A percentile compares a stretch with the other conserved stretches of the same genome.
These are phyloP conservation scores for Aurifilum marmelostoma DNA, from an alignment of 2,329 filamentous ascomycete genomes.

Conservation along the genomic window DNA sequence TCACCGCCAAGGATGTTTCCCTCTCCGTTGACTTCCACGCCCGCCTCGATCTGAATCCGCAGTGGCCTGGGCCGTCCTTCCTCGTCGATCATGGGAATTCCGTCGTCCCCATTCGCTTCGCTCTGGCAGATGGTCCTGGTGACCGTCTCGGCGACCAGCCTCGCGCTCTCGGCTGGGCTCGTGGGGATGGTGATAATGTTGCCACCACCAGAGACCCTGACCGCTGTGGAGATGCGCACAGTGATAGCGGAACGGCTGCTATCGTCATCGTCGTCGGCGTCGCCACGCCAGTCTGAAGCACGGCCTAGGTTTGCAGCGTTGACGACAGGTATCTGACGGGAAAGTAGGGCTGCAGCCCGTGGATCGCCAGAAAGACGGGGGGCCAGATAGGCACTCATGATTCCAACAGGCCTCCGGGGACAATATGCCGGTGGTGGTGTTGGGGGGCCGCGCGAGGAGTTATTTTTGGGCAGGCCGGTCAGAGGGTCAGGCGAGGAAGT, in stretches of 20 bases:
- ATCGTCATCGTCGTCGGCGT: slow-evolving; percentile 30
- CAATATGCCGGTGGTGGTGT: slow-evolving; percentile 29
- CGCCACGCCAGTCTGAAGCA: slow-evolving; percentile 15
- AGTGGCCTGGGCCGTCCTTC: slow-evolving; percentile 48
- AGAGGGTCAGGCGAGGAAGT: slow-evolving; percentile 11
- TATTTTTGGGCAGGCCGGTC: slow-evolving; percentile 17
- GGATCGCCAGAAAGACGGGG: background rate
- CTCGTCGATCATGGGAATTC: slow-evolving; percentile 52
- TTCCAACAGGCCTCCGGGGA: background rate
- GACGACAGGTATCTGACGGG: background rate
- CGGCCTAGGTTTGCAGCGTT: background rate
- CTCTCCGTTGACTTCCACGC: slow-evolving; percentile 48
- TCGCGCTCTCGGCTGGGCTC: slow-evolving; percentile 43
- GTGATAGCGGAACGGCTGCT: slow-evolving; percentile 45
- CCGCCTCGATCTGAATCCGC: slow-evolving; percentile 49
- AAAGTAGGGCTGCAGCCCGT: background rate
- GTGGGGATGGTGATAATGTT: slow-evolving; percentile 52
- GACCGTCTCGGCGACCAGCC: slow-evolving; percentile 49
- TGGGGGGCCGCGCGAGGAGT: slow-evolving; percentile 11
- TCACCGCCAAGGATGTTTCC: slow-evolving; percentile 48
- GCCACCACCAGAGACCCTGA: slow-evolving; percentile 50
- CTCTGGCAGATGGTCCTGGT: slow-evolving; percentile 49
- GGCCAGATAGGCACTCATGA: background rate
- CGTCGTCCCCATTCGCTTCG: slow-evolving; percentile 43
- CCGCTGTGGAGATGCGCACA: slow-evolving; percentile 52